These are phyloP conservation scores for Hura crepitans DNA, from an alignment of 441 rosid species.

Conservation along the genomic window DNA sequence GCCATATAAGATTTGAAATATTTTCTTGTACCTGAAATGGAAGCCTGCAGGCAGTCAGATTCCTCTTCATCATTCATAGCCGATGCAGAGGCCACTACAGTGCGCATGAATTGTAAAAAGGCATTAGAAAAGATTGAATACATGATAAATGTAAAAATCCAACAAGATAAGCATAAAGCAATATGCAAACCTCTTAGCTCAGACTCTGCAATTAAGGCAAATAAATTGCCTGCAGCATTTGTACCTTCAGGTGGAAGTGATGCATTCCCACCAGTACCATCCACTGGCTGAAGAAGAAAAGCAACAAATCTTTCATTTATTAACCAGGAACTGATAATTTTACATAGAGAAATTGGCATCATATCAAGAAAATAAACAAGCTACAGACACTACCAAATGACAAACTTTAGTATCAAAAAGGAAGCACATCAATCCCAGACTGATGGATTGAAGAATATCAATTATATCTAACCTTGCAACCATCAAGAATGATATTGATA, in stretches of 20 bases:
- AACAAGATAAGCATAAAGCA: conserved; percentile 24
- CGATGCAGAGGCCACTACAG: conserved; percentile 73
- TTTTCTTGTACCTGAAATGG: conserved; percentile 68
- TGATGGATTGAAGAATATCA: not conserved
- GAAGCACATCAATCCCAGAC: not conserved
- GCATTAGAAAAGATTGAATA: conserved; percentile 16
- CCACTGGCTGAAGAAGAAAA: conserved; percentile 54
- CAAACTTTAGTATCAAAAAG: not conserved
- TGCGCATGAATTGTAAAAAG: conserved; percentile 9
- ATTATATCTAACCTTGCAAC: conserved; percentile 1
- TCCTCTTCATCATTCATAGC: conserved; percentile 63
- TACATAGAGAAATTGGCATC: conserved; percentile 1
- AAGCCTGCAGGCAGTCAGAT: conserved; percentile 65
- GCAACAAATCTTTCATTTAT: conserved; percentile 27
- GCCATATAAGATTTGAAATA: conserved; percentile 7
- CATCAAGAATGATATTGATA: not conserved
- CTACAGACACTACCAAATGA: not conserved
- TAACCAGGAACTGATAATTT: conserved; percentile 14
- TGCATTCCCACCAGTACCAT: conserved; percentile 48
- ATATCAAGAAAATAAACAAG: not conserved
- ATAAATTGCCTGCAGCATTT: conserved; percentile 73
- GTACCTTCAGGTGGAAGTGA: conserved; percentile 80
- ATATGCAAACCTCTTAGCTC: conserved; percentile 65
- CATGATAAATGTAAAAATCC: conserved; percentile 15
- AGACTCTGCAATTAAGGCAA: conserved; percentile 71